Base-by-base conservation (phyloP, 75 land plant genomes). In the Pinus taeda region DNA sequence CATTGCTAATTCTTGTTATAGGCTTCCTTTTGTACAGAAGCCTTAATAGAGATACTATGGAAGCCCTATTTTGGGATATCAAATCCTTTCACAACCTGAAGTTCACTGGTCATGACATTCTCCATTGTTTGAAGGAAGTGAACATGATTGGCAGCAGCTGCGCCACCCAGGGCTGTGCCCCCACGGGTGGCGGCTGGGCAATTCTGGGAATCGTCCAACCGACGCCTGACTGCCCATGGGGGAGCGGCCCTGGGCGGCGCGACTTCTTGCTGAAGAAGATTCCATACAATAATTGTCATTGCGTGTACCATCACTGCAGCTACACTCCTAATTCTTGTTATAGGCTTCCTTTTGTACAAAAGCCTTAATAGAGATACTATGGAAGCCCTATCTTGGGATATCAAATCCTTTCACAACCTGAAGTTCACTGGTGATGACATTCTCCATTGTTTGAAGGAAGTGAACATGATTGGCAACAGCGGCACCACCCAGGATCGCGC, bases 391-490 rank as follows among this genome's bases (percentile, higher is more conserved):
- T 81, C 91, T 15, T 89, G 86, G 58, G 88, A 90, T 45, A 75
- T 90, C 0, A 86, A 77, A 29, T 87, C 85, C 75, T 87, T 90
- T 75, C 94, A 93, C 76, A 80, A 83, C 76, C 66, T 89, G 8
- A 81, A 76, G 36, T 91, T 86, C 37, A 88, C 90, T 30, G 93
- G 77, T 65, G 60, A 82, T 12, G 88, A 92, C 70, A 87, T 88
- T 37, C 53, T 90, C 15, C 77, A 81, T 12, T 80, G 85, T 29
- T 24, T 92, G 86, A 81, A 82, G 21, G 90, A 95, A 4, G 88
- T 90, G 77, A 93, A 95, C 85, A 84, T 93, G 6, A 87, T 95
- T 22, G 98, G 98, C 1, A 83, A 78, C 59, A 95, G 98, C 26
- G 0, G 0, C 26, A 0, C 26, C 26, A 26, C 26, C 26, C 0